Evolutionary conservation across 306 rosid species (phyloP), one percentile per base, ranked within the genome.

Genomic region (Canavalia ensiformis): DNA sequence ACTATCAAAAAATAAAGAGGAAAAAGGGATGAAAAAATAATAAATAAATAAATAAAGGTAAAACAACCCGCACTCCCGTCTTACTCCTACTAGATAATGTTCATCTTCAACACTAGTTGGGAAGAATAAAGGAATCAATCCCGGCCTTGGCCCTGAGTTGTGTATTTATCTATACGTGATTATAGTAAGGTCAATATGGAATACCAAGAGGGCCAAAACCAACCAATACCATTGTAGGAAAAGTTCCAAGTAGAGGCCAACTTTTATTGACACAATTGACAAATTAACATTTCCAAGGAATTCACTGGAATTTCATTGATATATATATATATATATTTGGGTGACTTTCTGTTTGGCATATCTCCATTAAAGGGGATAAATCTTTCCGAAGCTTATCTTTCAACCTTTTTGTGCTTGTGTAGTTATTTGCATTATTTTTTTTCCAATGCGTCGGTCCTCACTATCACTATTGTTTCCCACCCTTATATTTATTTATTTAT

Each of bases 41-140:
- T 18, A 77, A 69, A 71, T 44, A 34, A 81, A 78, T 25, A 28
- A 42, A 56, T 76, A 88, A 74, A 81, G 79, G 78, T 35, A 30
- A 79, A 80, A 77, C 87, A 89, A 39, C 89, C 95, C 91, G 89
- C 88, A 89, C 94, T 82, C 83, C 89, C 87, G 91, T 89, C 90
- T 86, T 64, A 68, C 86, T 52, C 41, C 41, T 37, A 37, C 41
- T 37, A 37, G 41, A 30, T 70, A 49, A 72, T 74, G 64, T 41
- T 86, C 33, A 79, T 31, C 65, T 76, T 55, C 39, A 51, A 66
- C 41, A 37, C 4, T 37, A 4, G 7, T 37, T 57, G 78, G 78
- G 82, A 81, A 72, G 83, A 65, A 77, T 65, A 72, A 78, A 54
- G 67, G 79, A 71, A 83, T 77, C 83, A 58, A 34, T 2, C 41